phyloP scores from a whole-genome alignment of 2,329 filamentous ascomycete genomes.

The Hypoxylon sp. region DNA sequence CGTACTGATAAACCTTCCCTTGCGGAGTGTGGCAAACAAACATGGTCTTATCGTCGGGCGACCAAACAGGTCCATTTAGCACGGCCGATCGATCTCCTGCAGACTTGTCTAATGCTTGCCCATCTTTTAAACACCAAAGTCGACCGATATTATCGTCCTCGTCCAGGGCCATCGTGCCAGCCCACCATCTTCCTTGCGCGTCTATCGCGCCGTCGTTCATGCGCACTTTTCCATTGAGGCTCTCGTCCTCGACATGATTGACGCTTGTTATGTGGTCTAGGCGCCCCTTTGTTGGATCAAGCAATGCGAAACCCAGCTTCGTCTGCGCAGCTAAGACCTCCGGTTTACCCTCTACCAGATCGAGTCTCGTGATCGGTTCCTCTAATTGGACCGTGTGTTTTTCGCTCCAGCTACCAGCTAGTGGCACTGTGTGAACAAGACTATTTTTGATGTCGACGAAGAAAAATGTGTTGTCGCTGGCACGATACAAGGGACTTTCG shows the following conservation, averaged over 20 bases:
- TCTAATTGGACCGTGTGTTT: constrained; percentile 18
- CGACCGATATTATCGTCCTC: constrained; percentile 36
- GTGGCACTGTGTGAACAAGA: constrained; percentile 35
- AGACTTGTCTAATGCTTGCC: constrained; percentile 16
- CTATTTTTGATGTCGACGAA: constrained; percentile 42
- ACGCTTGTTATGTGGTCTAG: constrained; percentile 32
- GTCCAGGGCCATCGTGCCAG: constrained; percentile 39
- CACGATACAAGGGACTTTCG: constrained; percentile 41
- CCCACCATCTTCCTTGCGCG: constrained; percentile 38
- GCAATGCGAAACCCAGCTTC: constrained; percentile 32
- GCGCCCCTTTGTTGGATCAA: constrained; percentile 30
- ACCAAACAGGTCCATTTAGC: constrained; percentile 40
- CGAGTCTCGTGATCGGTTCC: constrained; percentile 36
- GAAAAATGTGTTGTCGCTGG: constrained; percentile 38
- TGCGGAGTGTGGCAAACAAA: constrained; percentile 23
- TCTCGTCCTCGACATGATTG: constrained; percentile 15
- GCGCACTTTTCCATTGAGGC: constrained; percentile 34
- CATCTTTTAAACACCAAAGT: constrained; percentile 36
- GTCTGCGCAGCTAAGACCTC: constrained; percentile 39
- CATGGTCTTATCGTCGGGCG: constrained; percentile 32
- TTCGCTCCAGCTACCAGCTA: constrained; percentile 25
- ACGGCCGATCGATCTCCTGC: constrained; percentile 31
- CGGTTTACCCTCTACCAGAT: constrained; percentile 26
- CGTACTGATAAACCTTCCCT: constrained; percentile 22
- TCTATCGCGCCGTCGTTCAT: constrained; percentile 42